These are phyloP conservation scores for Xerocomus spinulosus DNA, from an alignment of 768 basidiomycete genomes.

Conservation along the genomic window DNA sequence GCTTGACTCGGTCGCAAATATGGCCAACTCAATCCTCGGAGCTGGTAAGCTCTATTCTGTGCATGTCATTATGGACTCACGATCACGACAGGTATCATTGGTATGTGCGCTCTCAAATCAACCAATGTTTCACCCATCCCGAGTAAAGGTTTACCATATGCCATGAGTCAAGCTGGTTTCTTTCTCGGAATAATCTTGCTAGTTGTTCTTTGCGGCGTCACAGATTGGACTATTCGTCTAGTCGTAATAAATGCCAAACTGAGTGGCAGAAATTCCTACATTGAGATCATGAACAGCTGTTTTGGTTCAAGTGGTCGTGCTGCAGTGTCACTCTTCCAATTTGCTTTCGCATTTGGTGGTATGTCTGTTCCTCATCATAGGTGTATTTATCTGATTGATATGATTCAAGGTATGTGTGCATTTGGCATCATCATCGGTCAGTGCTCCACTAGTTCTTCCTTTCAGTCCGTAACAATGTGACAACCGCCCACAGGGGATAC, in stretches of 20 bases:
- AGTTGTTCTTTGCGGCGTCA: slow-evolving; percentile 71
- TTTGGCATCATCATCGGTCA: slow-evolving; percentile 90
- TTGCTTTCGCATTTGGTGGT: slow-evolving; percentile 97
- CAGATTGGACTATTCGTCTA: slow-evolving; percentile 97
- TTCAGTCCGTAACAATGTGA: neutral
- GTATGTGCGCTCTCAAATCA: slow-evolving; percentile 36
- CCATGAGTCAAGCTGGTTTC: slow-evolving; percentile 91
- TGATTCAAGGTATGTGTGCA: slow-evolving; percentile 81
- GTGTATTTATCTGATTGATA: slow-evolving; percentile 3
- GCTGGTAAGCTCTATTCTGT: slow-evolving; percentile 54
- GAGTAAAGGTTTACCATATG: slow-evolving; percentile 80
- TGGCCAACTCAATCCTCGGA: slow-evolving; percentile 95
- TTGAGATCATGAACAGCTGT: slow-evolving; percentile 90
- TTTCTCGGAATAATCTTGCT: slow-evolving; percentile 82
- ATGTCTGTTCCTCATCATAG: slow-evolving; percentile 17
- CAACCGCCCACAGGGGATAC: slow-evolving; percentile 65
- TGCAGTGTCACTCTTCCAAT: slow-evolving; percentile 95
- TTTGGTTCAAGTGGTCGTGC: slow-evolving; percentile 91
- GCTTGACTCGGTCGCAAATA: slow-evolving; percentile 80
- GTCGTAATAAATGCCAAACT: slow-evolving; percentile 96
- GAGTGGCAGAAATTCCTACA: slow-evolving; percentile 87
- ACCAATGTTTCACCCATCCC: slow-evolving; percentile 2
- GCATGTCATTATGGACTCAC: slow-evolving; percentile 14
- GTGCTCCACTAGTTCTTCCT: slow-evolving; percentile 3
- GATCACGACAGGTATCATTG: slow-evolving; percentile 58